Evolutionary conservation across 2,329 filamentous ascomycete genomes (phyloP).

Genomic region (Biscogniauxia mediterranea): DNA sequence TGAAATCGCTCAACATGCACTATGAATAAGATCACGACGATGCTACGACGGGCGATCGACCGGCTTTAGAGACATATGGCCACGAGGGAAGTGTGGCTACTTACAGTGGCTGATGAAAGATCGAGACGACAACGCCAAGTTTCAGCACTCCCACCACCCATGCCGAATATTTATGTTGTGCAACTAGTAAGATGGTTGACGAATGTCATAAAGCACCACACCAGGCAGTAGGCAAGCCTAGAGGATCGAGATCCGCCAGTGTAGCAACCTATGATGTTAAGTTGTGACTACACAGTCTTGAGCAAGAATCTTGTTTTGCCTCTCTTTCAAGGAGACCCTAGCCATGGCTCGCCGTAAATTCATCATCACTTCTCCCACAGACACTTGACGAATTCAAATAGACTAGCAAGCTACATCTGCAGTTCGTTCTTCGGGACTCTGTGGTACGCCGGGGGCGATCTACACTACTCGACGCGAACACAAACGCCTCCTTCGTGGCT

Average conservation of each 20-base stretch:
- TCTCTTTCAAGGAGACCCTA: not conserved
- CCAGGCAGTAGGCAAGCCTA: not conserved
- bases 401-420: constrained; percentile 17
- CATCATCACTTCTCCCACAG: constrained; percentile 1
- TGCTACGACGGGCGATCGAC: not conserved
- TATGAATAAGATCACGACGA: constrained; percentile 1
- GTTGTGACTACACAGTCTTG: not conserved
- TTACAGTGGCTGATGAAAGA: constrained; percentile 7
- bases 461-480: constrained; percentile 8
- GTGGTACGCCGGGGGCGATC: constrained; percentile 14
- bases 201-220: constrained; percentile 2
- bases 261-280: constrained; percentile 9
- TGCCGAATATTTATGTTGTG: constrained; percentile 4
- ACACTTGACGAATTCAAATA: not conserved
- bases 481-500: constrained; percentile 28
- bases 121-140: constrained; percentile 1
- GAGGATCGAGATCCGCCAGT: constrained; percentile 19
- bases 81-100: constrained; percentile 2
- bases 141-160: constrained; percentile 6
- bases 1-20: not conserved
- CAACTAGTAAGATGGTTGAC: constrained; percentile 1
- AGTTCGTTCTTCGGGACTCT: not conserved
- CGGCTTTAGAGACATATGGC: constrained; percentile 4
- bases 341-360: constrained; percentile 6
- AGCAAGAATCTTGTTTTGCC: constrained; percentile 21